These are phyloP conservation scores for Apophysomyces sp. DNA, from an alignment of 371 early-diverging fungal species.

Conservation along the genomic window DNA sequence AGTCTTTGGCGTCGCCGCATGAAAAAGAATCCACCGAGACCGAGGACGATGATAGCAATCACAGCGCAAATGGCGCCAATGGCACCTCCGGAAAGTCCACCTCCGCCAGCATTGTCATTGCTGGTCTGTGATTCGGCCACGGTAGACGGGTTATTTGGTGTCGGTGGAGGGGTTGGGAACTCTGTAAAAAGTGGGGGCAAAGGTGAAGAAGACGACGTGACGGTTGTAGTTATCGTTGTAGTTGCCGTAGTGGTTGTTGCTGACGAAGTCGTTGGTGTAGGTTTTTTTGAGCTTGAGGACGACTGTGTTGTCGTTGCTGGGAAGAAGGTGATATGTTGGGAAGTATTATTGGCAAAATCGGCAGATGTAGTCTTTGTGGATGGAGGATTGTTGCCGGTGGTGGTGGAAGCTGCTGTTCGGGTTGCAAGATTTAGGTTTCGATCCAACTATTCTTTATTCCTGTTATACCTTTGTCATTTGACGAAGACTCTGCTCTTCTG, in stretches of 20 bases:
- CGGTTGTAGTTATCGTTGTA: too few relatives aligned
- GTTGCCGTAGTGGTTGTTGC: not conserved
- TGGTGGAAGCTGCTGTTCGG: too few relatives aligned
- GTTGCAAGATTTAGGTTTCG: too few relatives aligned
- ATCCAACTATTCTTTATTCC: too few relatives aligned
- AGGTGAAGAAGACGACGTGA: too few relatives aligned
- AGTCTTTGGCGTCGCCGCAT: slow-evolving; percentile 14
- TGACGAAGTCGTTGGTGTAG: not conserved
- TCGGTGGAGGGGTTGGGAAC: not conserved
- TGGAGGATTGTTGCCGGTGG: too few relatives aligned
- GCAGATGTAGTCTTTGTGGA: too few relatives aligned
- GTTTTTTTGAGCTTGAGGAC: too few relatives aligned
- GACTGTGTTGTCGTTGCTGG: not conserved
- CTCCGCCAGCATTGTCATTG: not conserved
- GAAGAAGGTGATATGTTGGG: not conserved
- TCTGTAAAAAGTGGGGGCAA: too few relatives aligned
- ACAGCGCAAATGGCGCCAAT: slow-evolving; percentile 25
- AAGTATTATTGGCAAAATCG: too few relatives aligned
- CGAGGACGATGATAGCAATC: slow-evolving; percentile 10
- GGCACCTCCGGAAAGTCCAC: slow-evolving; percentile 12
- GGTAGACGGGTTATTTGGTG: not conserved
- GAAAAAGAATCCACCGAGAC: slow-evolving; percentile 16
- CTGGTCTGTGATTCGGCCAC: not conserved
- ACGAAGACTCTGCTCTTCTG: not conserved
- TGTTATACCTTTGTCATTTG: not conserved